A percentile compares a stretch with the other conserved stretches of the same genome.
Evolutionary conservation across 208 protist genomes (phyloP).

Genomic region (Trypanosoma mega): DNA sequence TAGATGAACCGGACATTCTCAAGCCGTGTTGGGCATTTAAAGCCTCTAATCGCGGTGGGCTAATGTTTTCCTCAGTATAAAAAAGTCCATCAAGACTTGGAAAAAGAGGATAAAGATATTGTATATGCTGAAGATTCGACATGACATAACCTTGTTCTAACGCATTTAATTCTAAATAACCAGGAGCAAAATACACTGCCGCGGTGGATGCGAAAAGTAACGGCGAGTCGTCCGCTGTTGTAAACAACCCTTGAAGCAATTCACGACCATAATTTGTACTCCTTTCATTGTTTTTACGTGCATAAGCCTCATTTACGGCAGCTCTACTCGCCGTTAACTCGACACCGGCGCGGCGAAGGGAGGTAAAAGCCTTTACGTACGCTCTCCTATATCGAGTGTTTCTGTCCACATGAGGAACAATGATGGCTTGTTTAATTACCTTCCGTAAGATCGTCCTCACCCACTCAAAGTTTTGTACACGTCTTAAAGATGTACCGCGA

Average conservation of each 20-base stretch:
- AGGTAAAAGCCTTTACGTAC: constrained; percentile 11
- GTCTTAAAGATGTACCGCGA: background rate
- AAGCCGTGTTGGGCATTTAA: constrained; percentile 9
- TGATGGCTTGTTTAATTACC: background rate
- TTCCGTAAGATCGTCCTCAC: constrained; percentile 13
- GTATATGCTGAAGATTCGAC: constrained; percentile 16
- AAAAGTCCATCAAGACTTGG: constrained; percentile 9
- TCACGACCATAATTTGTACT: constrained; percentile 22
- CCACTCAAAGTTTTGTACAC: constrained; percentile 10
- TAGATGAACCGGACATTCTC: constrained; percentile 5
- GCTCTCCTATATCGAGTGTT: background rate
- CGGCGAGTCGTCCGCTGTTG: constrained; percentile 19
- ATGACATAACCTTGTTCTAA: constrained; percentile 18
- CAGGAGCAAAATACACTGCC: background rate
- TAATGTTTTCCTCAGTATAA: constrained; percentile 18
- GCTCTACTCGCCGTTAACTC: constrained; percentile 10
- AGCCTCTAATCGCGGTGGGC: constrained; percentile 16
- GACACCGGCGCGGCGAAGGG: constrained; percentile 5
- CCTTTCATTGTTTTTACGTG: constrained; percentile 8
- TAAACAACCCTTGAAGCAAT: constrained; percentile 20
- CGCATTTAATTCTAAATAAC: constrained; percentile 13
- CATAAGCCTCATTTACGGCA: background rate
- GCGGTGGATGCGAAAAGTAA: constrained; percentile 14
- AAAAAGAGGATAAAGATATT: constrained; percentile 11
- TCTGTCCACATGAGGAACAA: background rate